Evolutionary conservation across 768 basidiomycete genomes (phyloP).

Genomic region (Phlebiopsis gigantea): DNA sequence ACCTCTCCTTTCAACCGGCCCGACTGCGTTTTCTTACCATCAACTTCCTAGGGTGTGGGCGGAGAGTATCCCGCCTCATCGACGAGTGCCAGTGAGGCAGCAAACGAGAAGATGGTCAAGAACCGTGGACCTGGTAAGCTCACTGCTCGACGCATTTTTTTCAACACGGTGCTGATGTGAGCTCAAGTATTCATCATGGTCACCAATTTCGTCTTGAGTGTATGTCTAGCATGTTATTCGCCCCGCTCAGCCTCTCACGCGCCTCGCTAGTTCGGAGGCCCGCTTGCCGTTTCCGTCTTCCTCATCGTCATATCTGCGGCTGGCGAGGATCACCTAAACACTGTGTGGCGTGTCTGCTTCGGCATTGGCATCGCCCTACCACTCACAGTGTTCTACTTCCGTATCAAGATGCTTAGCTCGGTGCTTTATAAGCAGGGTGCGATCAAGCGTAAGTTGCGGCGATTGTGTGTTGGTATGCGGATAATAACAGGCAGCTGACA

Average conservation of each 20-base stretch:
- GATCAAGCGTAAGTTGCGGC: slow-evolving; percentile 45
- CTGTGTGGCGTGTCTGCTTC: slow-evolving; percentile 65
- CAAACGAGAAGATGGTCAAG: slow-evolving; percentile 61
- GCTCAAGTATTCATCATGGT: slow-evolving; percentile 61
- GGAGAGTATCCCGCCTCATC: slow-evolving; percentile 77
- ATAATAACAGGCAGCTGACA: slow-evolving; percentile 17
- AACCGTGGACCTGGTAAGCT: slow-evolving; percentile 52
- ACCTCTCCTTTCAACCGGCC: neutral
- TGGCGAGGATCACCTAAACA: slow-evolving; percentile 53
- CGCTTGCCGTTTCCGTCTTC: slow-evolving; percentile 61
- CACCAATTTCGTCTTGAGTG: slow-evolving; percentile 65
- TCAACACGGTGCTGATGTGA: slow-evolving; percentile 15
- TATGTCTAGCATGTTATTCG: slow-evolving; percentile 21
- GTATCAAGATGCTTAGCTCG: slow-evolving; percentile 67
- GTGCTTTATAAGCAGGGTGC: slow-evolving; percentile 58
- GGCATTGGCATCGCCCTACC: slow-evolving; percentile 60
- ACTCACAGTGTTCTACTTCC: slow-evolving; percentile 65
- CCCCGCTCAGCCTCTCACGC: neutral
- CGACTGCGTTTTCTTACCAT: neutral
- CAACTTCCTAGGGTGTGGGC: slow-evolving; percentile 51
- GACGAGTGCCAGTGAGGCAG: slow-evolving; percentile 64
- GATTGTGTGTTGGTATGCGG: neutral
- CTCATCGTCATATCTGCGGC: slow-evolving; percentile 65
- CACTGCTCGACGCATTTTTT: neutral
- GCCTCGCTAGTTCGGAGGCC: slow-evolving; percentile 49